Base-by-base conservation (phyloP, 768 basidiomycete species). In the Suillus discolor region DNA sequence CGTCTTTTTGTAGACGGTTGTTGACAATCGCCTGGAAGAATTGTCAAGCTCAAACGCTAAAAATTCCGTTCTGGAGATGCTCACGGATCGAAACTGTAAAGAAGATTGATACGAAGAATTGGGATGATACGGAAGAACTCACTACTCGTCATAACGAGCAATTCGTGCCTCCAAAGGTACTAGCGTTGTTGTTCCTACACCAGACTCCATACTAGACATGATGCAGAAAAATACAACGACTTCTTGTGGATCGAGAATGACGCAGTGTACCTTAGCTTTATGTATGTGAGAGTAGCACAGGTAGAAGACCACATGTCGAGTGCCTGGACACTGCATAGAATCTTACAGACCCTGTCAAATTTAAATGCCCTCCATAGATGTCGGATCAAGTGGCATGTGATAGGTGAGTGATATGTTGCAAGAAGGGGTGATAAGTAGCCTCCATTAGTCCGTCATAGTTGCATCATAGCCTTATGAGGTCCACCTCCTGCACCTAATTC, bases 131-230 rank as follows among this genome's bases (percentile, higher is more conserved):
- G n/a, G n/a, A n/a, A 47, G n/a, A 47, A 47, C 45, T 47, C 45
- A 47, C 45, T 47, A n/a, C 45, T 47, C n/a, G 45, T 47, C 45
- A 47, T 47, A 47, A n/a, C 20, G 45, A 47, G 45, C n/a, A 47
- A 47, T n/a, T 47, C 45, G 45, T n/a, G 45, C 11, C n/a, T 47
- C 45, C 11, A n/a, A 4, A n/a, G 45, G 45, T 5, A n/a, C n/a
- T n/a, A 12, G 45, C n/a, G 4, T 12, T n/a, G 45, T 47, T n/a
- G 45, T 11, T 47, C 20, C 45, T 47, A 2, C 45, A 12, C 20
- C 20, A 45, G 44, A 4, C 15, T n/a, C n/a, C 11, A 11, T 47
- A n/a, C n/a, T n/a, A 23, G 45, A 9, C n/a, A 47, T 11, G n/a
- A n/a, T 23, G 12, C 5, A 31, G 11, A 47, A n/a, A 12, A 11